These are phyloP conservation scores for Prototheca cutis DNA, from an alignment of 163 green algal species.

Conservation along the genomic window DNA sequence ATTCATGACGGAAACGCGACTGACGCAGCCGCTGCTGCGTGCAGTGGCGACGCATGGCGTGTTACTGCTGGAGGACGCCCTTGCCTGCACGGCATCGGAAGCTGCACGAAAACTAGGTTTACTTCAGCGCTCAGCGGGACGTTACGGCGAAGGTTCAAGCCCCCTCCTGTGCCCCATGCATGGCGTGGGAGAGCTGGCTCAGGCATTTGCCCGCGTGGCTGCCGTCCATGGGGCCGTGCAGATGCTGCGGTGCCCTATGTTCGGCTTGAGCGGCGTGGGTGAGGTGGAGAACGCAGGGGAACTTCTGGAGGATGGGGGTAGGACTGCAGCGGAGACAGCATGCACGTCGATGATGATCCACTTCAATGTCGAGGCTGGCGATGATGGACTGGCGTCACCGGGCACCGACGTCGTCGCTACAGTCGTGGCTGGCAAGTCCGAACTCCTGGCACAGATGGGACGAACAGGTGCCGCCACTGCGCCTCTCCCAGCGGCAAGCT, in stretches of 20 bases:
- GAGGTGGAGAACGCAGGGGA: too few relatives aligned
- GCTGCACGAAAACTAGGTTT: conserved; percentile 12
- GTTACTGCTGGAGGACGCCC: conserved; percentile 23
- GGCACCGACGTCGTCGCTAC: too few relatives aligned
- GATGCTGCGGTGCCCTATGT: conserved; percentile 29
- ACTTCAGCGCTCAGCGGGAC: conserved; percentile 24
- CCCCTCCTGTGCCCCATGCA: conserved; percentile 40
- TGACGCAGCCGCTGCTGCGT: conserved; percentile 22
- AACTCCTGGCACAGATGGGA: too few relatives aligned
- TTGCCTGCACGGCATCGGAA: background rate
- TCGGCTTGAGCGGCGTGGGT: too few relatives aligned
- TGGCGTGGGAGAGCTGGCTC: conserved; percentile 39
- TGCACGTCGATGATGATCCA: too few relatives aligned
- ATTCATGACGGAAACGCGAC: conserved; percentile 23
- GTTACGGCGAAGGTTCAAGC: conserved; percentile 16
- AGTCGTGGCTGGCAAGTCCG: too few relatives aligned
- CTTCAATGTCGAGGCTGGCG: too few relatives aligned
- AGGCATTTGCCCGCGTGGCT: conserved; percentile 33
- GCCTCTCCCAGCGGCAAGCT: too few relatives aligned
- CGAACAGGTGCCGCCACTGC: too few relatives aligned
- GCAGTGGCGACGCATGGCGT: conserved; percentile 34
- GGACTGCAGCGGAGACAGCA: too few relatives aligned
- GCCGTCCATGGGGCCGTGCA: conserved; percentile 42
- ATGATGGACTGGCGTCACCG: too few relatives aligned
- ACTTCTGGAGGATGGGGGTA: too few relatives aligned